Base-by-base conservation (phyloP, 768 basidiomycete species). In the Cytidiella melzeri region DNA sequence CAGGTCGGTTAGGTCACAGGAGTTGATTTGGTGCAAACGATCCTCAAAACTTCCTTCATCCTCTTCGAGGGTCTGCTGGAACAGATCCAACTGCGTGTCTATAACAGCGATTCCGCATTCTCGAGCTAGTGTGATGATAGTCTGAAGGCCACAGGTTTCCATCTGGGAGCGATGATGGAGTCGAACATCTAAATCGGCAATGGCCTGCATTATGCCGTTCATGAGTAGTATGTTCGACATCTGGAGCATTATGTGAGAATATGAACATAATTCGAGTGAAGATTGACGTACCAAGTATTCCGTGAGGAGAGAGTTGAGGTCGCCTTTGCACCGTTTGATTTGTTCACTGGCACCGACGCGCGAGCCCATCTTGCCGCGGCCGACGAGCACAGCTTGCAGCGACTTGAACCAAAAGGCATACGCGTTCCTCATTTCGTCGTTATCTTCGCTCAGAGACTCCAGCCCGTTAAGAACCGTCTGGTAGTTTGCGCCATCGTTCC, bases 271-370 rank as follows among this genome's bases (percentile, higher is more conserved):
- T 37, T 28, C 49, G 40, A 47, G 34, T n/a, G n/a, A 18, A 30
- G 24, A 24, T 26, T 15, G 19, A 23, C 85, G 57, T 59, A 94
- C 92, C 63, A 88, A 84, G 57, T 94, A 95, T 45, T 95, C 92
- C 52, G 84, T 84, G 51, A 94, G 64, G 41, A 78, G 76, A 39
- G 72, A 78, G 50, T 87, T 84, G 18, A 37, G 27, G n/a, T 79
- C 64, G 38, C 83, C 80, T 41, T 77, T 78, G 48, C 74, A 69
- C 50, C 79, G 81, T 64, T 76, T 77, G 50, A 93, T 77, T 56
- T 96, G 92, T 10, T 92, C 89, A 58, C 92, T 94, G 20, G 92
- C 92, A 0, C 95, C 95, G 5, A 97, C 95, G 34, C 87, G 67
- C 62, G 89, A 95, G 1, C 95, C 95, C 90, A 96, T 92, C 65